Base-by-base conservation (phyloP, 2,329 filamentous ascomycete species). In the Fusarium beomiforme region DNA sequence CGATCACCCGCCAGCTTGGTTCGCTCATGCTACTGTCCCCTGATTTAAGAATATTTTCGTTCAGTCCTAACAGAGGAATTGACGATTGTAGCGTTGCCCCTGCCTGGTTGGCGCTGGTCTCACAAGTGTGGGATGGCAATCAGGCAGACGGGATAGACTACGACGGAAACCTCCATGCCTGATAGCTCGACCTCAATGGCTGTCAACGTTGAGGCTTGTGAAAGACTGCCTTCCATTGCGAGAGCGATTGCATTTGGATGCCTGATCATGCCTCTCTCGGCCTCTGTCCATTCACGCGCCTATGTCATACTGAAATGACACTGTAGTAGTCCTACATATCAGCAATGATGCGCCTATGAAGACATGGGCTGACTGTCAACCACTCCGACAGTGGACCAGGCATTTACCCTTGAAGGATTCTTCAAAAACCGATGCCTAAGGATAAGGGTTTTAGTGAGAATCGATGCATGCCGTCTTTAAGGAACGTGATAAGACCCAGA, bases 401-500 rank as follows among this genome's bases (percentile, higher is more conserved):
- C 31, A 46, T 47, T n/a, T n/a, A 29, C 37, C 21, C 36, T 26
- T 8, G 46, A 58, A 23, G 9, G 24, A 21, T 13, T 37, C 34
- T 19, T 36, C 51, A 44, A 51, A 26, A 51, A 31, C 42, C 33
- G n/a, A 34, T 56, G 31, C 58, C 23, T 10, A 8, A 24, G 12
- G 17, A 13, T 41, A 39, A 19, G 31, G 34, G 47, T 19, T 21
- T 50, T 19, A 8, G 31, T 23, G 26, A 69, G 55, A 41, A 54
- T 51, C 36, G 54, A 50, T 24, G 31, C 53, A 23, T 31, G 33
- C 23, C 51, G 37, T 36, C 19, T 33, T 39, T 46, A 43, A 39
- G 50, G 56, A 69, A 61, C 44, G 54, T 58, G 64, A 72, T 51
- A 66, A 66, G 43, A 34, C 16, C 9, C 26, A 43, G 37, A 41